Percentiles rank a stretch among this genome's conserved stretches.
Evolutionary conservation across 331 rosid genomes (phyloP).

Genomic region (Cydonia oblonga): DNA sequence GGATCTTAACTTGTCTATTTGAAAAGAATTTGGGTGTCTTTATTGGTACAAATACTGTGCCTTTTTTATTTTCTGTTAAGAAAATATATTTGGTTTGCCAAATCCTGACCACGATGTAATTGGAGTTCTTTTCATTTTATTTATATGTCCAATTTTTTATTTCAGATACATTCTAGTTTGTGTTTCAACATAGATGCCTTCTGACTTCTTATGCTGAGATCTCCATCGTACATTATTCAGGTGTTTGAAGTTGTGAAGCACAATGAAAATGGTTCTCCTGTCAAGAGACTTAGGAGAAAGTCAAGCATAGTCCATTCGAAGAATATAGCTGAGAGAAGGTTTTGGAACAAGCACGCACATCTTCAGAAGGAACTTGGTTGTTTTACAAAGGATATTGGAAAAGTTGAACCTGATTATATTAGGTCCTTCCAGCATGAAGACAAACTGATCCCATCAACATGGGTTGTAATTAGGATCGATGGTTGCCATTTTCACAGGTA

Average conservation of each 20-base stretch:
- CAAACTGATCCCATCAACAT: slow-evolving; percentile 52
- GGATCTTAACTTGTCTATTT: no score
- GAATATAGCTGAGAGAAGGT: slow-evolving; percentile 42
- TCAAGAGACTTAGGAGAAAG: slow-evolving; percentile 50
- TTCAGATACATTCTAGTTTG: no score
- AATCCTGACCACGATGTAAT: no score
- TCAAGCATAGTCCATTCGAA: slow-evolving; percentile 34
- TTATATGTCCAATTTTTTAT: no score
- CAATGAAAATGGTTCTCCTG: slow-evolving; percentile 44
- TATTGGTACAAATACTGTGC: no score
- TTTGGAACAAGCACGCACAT: slow-evolving; percentile 49
- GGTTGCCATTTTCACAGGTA: slow-evolving; percentile 82
- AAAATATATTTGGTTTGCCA: no score
- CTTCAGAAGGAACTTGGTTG: slow-evolving; percentile 64
- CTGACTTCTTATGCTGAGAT: not conserved
- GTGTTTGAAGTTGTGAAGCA: slow-evolving; percentile 57
- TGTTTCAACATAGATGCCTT: not conserved
- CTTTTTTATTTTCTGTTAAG: no score
- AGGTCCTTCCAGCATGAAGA: slow-evolving; percentile 47
- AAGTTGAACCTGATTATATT: slow-evolving; percentile 51
- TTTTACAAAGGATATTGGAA: slow-evolving; percentile 43
- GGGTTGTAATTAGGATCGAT: slow-evolving; percentile 61
- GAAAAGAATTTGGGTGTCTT: no score
- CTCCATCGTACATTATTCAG: slow-evolving; percentile 6
- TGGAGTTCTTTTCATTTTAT: not conserved